These are phyloP conservation scores for Lecanicillium sp. DNA, from an alignment of 2,329 filamentous ascomycete species.

Conservation along the genomic window DNA sequence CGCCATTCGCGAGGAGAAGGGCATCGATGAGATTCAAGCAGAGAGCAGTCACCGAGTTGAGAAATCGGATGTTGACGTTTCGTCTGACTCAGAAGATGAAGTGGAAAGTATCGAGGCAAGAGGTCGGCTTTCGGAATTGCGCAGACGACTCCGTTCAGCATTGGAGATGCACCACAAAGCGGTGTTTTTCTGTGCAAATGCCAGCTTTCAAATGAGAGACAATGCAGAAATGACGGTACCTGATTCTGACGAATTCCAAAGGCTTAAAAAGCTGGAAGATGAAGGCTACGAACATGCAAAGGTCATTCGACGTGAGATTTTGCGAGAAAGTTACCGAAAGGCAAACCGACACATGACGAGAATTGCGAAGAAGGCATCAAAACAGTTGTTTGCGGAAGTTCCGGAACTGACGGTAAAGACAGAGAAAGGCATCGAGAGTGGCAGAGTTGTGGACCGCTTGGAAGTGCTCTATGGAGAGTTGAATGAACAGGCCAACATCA, in stretches of 20 bases:
- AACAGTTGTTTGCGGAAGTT: conserved; percentile 53
- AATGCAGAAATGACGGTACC: conserved; percentile 56
- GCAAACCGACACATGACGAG: conserved; percentile 48
- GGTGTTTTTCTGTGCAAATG: conserved; percentile 78
- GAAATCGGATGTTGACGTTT: conserved; percentile 25
- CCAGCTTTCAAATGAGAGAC: conserved; percentile 74
- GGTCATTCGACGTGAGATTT: conserved; percentile 65
- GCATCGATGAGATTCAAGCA: conserved; percentile 1
- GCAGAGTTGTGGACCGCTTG: conserved; percentile 56
- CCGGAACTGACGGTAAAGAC: conserved; percentile 46
- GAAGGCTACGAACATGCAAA: conserved; percentile 74
- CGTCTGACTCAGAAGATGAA: conserved; percentile 24
- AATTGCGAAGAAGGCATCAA: conserved; percentile 44
- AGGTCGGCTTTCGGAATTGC: conserved; percentile 7
- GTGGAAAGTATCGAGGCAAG: conserved; percentile 46
- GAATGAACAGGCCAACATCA: conserved; percentile 62
- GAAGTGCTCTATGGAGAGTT: conserved; percentile 58
- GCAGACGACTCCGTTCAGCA: conserved; percentile 54
- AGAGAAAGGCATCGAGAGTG: conserved; percentile 64
- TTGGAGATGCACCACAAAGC: conserved; percentile 77
- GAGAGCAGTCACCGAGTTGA: neutral
- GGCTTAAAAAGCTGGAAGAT: conserved; percentile 62
- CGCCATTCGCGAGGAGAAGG: conserved; percentile 32
- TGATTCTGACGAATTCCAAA: conserved; percentile 58
- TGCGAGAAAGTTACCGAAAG: conserved; percentile 43